phyloP scores from a whole-genome alignment of 2,329 filamentous ascomycete species.

The Pseudogymnoascus sp. region DNA sequence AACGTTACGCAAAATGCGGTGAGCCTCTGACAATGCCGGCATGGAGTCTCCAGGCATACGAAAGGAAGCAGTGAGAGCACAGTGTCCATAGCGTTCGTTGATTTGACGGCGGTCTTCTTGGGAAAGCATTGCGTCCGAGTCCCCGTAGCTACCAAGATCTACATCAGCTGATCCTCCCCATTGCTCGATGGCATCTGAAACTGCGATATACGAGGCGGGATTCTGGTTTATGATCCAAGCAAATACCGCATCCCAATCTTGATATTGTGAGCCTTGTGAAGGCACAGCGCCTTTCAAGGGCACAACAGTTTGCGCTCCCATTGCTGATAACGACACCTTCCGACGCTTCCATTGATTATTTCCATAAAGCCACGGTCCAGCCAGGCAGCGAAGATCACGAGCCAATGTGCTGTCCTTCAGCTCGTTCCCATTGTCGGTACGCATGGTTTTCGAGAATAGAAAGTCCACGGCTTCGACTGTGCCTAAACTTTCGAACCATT shows the following conservation, averaged over 20 bases:
- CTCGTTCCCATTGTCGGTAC: conserved; percentile 26
- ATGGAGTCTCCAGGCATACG: conserved; percentile 53
- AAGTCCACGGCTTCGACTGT: conserved; percentile 54
- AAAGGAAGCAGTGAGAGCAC: conserved; percentile 63
- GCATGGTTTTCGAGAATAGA: conserved; percentile 53
- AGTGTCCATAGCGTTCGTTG: conserved; percentile 59
- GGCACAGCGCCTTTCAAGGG: conserved; percentile 24
- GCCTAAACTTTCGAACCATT: conserved; percentile 56
- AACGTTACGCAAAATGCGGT: conserved; percentile 55
- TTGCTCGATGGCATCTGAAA: conserved; percentile 57
- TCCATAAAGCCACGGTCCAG: conserved; percentile 70
- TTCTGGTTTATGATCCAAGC: conserved; percentile 61
- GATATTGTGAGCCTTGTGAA: conserved; percentile 36
- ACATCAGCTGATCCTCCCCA: conserved; percentile 70
- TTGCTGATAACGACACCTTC: conserved; percentile 28
- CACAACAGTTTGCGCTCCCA: conserved; percentile 17
- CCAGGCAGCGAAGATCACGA: conserved; percentile 60
- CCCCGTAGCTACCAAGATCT: conserved; percentile 56
- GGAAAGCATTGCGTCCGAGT: conserved; percentile 47
- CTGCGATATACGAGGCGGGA: conserved; percentile 53
- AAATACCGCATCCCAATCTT: conserved; percentile 64
- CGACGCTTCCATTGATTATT: conserved; percentile 51
- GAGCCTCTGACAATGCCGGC: conserved; percentile 54
- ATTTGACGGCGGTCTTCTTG: conserved; percentile 56
- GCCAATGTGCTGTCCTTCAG: conserved; percentile 38